phyloP scores from a whole-genome alignment of 257 asterid species.

The Solanum appendiculatum region DNA sequence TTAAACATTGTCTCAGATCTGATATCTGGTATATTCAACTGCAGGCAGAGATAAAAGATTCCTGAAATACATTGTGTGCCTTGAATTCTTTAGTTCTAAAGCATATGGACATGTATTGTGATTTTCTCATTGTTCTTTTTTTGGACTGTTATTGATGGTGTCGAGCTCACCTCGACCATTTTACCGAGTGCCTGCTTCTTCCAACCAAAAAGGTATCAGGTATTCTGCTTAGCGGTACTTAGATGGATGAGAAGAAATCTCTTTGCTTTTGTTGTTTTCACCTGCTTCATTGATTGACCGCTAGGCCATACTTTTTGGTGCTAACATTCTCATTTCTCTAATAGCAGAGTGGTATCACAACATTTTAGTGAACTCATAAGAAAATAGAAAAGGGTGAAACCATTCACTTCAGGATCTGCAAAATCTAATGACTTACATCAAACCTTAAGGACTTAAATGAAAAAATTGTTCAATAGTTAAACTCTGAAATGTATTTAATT shows the following conservation, averaged over 20 bases:
- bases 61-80: background rate
- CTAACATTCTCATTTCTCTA: background rate
- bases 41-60: background rate
- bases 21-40: background rate
- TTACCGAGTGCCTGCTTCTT: background rate
- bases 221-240: background rate
- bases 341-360: too few relatives aligned
- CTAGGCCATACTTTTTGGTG: background rate
- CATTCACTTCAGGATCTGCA: too few relatives aligned
- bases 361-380: too few relatives aligned
- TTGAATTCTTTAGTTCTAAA: background rate
- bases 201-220: background rate
- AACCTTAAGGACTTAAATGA: too few relatives aligned
- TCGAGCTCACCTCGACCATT: background rate
- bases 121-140: background rate
- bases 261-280: background rate
- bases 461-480: too few relatives aligned
- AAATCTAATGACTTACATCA: too few relatives aligned
- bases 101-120: background rate
- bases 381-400: too few relatives aligned
- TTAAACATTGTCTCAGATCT: background rate
- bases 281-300: background rate
- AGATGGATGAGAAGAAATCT: background rate
- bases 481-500: too few relatives aligned
- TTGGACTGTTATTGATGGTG: background rate